Percentiles rank a stretch among this genome's conserved stretches.
phyloP scores from a whole-genome alignment of 495 filamentous ascomycete species.

The Lepidopterella palustris region DNA sequence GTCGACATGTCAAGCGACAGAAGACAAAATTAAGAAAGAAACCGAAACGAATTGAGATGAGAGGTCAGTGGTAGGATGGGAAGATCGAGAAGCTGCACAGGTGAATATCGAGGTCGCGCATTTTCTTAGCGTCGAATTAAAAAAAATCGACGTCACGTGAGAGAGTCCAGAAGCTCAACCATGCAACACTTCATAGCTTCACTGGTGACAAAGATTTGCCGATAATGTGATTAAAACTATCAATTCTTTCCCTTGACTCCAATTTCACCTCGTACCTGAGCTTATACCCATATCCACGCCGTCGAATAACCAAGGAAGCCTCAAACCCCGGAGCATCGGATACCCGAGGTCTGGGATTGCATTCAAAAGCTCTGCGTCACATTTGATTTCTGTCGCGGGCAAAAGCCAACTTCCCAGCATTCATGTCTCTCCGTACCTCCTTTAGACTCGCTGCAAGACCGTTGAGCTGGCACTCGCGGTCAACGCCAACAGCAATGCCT shows the following conservation, averaged over 20 bases:
- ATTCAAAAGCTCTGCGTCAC: slow-evolving; percentile 22
- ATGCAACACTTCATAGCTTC: neutral
- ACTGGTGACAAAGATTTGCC: slow-evolving; percentile 1
- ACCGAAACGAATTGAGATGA: slow-evolving; percentile 16
- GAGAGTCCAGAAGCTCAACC: neutral
- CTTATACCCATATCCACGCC: neutral
- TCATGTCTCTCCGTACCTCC: slow-evolving; percentile 29
- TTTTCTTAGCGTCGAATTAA: slow-evolving; percentile 6
- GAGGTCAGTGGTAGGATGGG: neutral
- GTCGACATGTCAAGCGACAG: slow-evolving; percentile 51
- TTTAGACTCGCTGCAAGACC: slow-evolving; percentile 24
- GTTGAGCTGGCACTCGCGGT: slow-evolving; percentile 26
- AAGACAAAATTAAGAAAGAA: slow-evolving; percentile 14
- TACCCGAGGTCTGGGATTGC: slow-evolving; percentile 28
- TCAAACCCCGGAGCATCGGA: slow-evolving; percentile 2
- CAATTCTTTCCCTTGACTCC: neutral
- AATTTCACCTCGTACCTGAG: neutral
- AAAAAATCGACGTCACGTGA: neutral
- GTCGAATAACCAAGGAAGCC: neutral
- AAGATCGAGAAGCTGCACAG: no score
- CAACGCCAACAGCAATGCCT: slow-evolving; percentile 58
- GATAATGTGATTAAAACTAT: neutral
- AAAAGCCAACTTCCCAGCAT: neutral
- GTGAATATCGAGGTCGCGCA: neutral
- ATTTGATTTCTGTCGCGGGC: neutral